Base-by-base conservation (phyloP, 2,329 filamentous ascomycete species). In the Penicillium sp. region DNA sequence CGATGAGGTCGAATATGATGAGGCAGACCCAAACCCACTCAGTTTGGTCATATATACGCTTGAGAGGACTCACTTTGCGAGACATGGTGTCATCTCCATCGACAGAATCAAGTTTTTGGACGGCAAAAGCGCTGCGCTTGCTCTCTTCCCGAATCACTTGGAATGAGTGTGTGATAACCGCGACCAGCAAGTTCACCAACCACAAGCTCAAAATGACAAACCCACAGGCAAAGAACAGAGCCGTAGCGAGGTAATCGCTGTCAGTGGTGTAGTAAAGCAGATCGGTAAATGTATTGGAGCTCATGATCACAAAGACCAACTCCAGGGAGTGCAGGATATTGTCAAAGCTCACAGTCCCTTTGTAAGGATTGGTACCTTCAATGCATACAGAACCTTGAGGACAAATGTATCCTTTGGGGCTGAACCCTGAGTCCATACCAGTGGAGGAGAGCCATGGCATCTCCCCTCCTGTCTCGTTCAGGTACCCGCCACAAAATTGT, bases 71-170 rank as follows among this genome's bases (percentile, higher is more conserved):
- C 17, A 60, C 52, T 53, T 64, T 71, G 17, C 55, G 64, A 7
- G 56, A 49, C 2, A 59, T 48, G 19, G 54, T 54, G 22, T 69
- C 61, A 35, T 74, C 72, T 29, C 71, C 69, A 24, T 71, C 64
- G 32, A 72, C 64, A n/a, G 62, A 63, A 43, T 77, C 75, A 45
- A 78, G 78, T 34, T 87, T 79, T 50, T 88, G 81, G 12, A 82
- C 82, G 4, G 89, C 90, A 68, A 98, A 98, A 3, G 94, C 93
- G 72, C 90, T 96, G 29, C 85, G 83, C 68, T 86, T 90, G 71
- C 88, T 95, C 67, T 98, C 93, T 72, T 98, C 94, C 56, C 93
- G 82, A 60, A 98, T 98, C 57, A 98, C 87, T 66, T 98, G 93
- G 64, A 98, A 98, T 1, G 91, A 96, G 5, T 93, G 95, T 0